A percentile compares a stretch with the other conserved stretches of the same genome.
Evolutionary conservation across 176 grass and related monocot species (phyloP).

Genomic region (Zea mays): DNA sequence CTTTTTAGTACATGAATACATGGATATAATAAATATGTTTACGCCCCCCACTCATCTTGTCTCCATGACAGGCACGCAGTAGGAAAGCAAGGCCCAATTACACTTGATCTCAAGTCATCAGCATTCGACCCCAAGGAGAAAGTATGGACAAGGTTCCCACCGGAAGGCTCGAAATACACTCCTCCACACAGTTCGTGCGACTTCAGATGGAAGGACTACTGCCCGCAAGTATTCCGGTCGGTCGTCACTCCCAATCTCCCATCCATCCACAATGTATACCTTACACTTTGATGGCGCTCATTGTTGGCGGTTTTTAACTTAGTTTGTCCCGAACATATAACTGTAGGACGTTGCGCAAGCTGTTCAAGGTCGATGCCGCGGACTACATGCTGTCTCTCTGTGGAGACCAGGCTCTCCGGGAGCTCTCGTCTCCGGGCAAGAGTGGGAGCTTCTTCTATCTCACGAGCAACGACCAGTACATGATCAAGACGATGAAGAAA

Average conservation of each 20-base stretch:
- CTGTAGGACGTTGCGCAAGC: constrained; percentile 86
- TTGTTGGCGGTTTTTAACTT: neutral
- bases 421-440: constrained; percentile 93
- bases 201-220: constrained; percentile 99
- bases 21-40: neutral
- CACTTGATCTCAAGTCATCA: constrained; percentile 81
- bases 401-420: constrained; percentile 82
- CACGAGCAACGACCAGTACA: constrained; percentile 83
- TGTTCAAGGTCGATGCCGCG: constrained; percentile 94
- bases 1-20: neutral
- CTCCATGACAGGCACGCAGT: constrained; percentile 62
- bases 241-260: constrained; percentile 6
- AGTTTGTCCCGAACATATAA: constrained; percentile 21
- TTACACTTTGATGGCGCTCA: neutral
- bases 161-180: constrained; percentile 94
- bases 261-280: neutral
- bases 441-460: constrained; percentile 99
- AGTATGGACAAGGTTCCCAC: constrained; percentile 85
- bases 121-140: constrained; percentile 92
- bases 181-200: constrained; percentile 95
- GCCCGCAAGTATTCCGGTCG: constrained; percentile 91
- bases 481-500: constrained; percentile 99
- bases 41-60: constrained; percentile 1
- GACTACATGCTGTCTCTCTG: constrained; percentile 98
- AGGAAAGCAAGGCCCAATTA: constrained; percentile 79